A percentile compares a stretch with the other conserved stretches of the same genome.
Evolutionary conservation across 257 asterid species (phyloP).

Genomic region (Solanum lycopersicoides): DNA sequence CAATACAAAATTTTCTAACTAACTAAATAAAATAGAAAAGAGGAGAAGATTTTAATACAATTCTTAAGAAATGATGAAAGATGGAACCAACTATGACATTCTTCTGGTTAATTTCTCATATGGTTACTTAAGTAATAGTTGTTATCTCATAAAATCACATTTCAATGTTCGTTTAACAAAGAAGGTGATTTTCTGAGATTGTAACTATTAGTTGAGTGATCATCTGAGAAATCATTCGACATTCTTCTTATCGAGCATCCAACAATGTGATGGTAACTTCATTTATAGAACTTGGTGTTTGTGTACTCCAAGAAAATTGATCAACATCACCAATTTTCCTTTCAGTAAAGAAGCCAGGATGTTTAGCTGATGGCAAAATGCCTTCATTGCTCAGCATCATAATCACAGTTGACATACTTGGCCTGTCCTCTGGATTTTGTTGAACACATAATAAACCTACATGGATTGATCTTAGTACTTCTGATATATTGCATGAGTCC

Average conservation of each 20-base stretch:
- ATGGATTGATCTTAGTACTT: slow-evolving; percentile 19
- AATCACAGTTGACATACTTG: slow-evolving; percentile 24
- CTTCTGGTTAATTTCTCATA: background rate
- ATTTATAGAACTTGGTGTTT: slow-evolving; percentile 1
- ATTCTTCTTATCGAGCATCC: slow-evolving; percentile 1
- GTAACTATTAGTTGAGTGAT: background rate
- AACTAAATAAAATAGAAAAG: background rate
- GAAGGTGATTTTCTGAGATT: background rate
- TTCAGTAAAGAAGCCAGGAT: slow-evolving; percentile 24
- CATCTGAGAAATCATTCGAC: background rate
- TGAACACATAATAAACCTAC: slow-evolving; percentile 36
- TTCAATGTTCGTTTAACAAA: background rate
- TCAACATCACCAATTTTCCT: background rate
- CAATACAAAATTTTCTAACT: background rate
- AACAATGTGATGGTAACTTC: slow-evolving; percentile 5
- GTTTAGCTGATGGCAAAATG: slow-evolving; percentile 14
- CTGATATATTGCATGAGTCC: background rate
- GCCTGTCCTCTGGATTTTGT: slow-evolving; percentile 20
- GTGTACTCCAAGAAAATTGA: background rate
- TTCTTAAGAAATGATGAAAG: background rate
- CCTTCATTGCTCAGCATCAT: slow-evolving; percentile 19
- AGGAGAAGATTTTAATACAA: background rate
- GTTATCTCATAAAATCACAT: background rate
- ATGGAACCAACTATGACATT: background rate
- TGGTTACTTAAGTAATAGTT: background rate